Percentiles rank a stretch among this genome's conserved stretches.
Evolutionary conservation across 805 yeast genomes (phyloP).

Genomic region (Priceomyces melissophilus): DNA sequence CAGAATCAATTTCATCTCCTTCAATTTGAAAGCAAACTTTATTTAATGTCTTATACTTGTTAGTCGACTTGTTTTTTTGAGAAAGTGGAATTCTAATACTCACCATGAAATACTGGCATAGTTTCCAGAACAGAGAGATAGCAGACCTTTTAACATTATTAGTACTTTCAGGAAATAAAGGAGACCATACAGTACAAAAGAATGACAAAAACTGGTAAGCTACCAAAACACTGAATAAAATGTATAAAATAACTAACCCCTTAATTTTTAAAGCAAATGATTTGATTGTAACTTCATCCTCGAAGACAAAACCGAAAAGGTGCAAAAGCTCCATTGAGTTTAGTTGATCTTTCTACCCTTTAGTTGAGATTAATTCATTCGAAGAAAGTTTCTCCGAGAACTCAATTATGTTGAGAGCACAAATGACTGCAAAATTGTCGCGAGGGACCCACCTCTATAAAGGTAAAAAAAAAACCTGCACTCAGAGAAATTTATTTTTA

Average conservation of each 20-base stretch:
- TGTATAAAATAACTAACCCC: conserved; percentile 15
- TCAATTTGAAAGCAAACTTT: conserved; percentile 33
- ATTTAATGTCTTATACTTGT: conserved; percentile 27
- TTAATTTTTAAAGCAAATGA: conserved; percentile 8
- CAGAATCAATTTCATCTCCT: conserved; percentile 40
- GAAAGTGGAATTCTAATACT: conserved; percentile 7
- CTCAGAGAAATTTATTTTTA: too few species aligned
- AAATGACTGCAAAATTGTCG: conserved; percentile 5
- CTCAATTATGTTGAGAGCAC: conserved; percentile 1
- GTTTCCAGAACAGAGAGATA: conserved; percentile 25
- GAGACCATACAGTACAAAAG: conserved; percentile 9
- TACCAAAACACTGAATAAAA: conserved; percentile 13
- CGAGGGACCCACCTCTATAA: too few species aligned
- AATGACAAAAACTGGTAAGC: conserved; percentile 21
- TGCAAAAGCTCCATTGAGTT: conserved; percentile 24
- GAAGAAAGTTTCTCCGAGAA: background rate
- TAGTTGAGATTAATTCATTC: background rate
- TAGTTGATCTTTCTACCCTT: too few species aligned
- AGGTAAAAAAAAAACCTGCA: background rate
- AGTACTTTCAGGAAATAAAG: conserved; percentile 19
- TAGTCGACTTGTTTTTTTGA: background rate
- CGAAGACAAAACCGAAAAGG: conserved; percentile 29
- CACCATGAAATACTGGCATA: conserved; percentile 27
- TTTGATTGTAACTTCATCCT: conserved; percentile 11
- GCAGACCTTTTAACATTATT: conserved; percentile 14